Evolutionary conservation across 208 protist genomes (phyloP), one percentile per base, ranked within the genome.

Genomic region (Naegleria gruberi): DNA sequence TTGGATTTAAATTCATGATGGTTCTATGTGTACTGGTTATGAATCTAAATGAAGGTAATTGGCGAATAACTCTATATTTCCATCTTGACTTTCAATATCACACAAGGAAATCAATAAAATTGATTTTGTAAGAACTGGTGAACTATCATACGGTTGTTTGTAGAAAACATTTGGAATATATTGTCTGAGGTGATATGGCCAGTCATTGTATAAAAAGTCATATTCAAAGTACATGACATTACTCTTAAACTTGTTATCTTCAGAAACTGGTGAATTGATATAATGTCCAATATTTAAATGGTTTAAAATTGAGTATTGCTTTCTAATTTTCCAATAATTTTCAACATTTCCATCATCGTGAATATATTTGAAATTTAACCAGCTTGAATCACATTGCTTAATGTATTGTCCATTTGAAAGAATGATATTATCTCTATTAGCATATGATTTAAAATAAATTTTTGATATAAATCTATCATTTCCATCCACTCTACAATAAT

Each of bases 171-270:
- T 86, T 44, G 82, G 82, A 40, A 86, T 86, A 30, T 43, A 86
- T 47, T 86, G 82, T 37, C 23, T 12, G 8, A 86, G 41, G 17
- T 86, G n/a, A 19, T 40, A 26, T n/a, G 82, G 82, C 40, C 40
- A 86, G 5, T 84, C 81, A 44, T 84, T 15, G 46, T 37, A 26
- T 7, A 34, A 7, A 34, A 86, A 86, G 10, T 45, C 12, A 47
- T 86, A 86, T 86, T 86, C 82, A 86, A 47, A 86, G 26, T 86
- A 86, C 82, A 86, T 86, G 6, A 86, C 82, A 86, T 86, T 86
- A 34, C n/a, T 41, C 34, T 86, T 23, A 17, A 45, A 30, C 0
- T 26, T 4, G 15, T 65, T 23, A 4, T 65, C 51, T 3, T 65
- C 30, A 1, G 12, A 30, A 4, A 86, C 19, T 51, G 40, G 19